Conservation (phyloP, 139 green algal genomes). For the Klebsormidium nitens region DNA sequence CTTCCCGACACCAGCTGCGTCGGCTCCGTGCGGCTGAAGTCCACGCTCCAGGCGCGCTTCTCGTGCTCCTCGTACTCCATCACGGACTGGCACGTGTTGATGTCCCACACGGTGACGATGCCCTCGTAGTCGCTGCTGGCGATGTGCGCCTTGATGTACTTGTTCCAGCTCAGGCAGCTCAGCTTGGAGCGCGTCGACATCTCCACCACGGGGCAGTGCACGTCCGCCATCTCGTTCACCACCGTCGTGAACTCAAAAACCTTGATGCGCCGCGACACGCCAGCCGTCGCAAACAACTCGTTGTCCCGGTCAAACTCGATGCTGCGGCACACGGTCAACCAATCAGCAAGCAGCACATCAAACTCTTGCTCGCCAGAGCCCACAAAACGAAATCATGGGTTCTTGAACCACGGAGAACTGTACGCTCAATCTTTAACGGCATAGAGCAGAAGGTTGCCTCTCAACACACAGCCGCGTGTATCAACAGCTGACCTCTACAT, state of each 20-base stretch:
- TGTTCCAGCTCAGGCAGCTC: slow-evolving; percentile 73
- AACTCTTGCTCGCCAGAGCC: too few relatives aligned
- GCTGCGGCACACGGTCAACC: slow-evolving; percentile 44
- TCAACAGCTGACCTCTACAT: background rate
- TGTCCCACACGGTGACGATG: slow-evolving; percentile 63
- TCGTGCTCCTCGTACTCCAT: slow-evolving; percentile 84
- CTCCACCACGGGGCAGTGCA: slow-evolving; percentile 50
- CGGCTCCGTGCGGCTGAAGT: slow-evolving; percentile 56
- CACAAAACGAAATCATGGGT: too few relatives aligned
- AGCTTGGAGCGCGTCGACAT: slow-evolving; percentile 66
- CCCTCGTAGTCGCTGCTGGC: slow-evolving; percentile 80
- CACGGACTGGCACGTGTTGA: slow-evolving; percentile 38
- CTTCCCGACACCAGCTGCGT: slow-evolving; percentile 65
- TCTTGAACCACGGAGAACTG: too few relatives aligned
- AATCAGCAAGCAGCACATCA: too few relatives aligned
- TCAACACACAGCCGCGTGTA: background rate
- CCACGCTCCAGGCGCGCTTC: slow-evolving; percentile 82
- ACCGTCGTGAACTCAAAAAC: slow-evolving; percentile 37
- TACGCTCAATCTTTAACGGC: too few relatives aligned
- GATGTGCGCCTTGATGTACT: slow-evolving; percentile 58
- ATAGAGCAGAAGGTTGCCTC: background rate
- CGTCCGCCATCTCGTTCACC: slow-evolving; percentile 37
- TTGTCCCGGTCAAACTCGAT: slow-evolving; percentile 72
- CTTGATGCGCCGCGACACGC: slow-evolving; percentile 63
- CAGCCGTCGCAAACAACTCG: slow-evolving; percentile 78